phyloP scores from a whole-genome alignment of 2,329 filamentous ascomycete species.

The Hypoxylon sp. region DNA sequence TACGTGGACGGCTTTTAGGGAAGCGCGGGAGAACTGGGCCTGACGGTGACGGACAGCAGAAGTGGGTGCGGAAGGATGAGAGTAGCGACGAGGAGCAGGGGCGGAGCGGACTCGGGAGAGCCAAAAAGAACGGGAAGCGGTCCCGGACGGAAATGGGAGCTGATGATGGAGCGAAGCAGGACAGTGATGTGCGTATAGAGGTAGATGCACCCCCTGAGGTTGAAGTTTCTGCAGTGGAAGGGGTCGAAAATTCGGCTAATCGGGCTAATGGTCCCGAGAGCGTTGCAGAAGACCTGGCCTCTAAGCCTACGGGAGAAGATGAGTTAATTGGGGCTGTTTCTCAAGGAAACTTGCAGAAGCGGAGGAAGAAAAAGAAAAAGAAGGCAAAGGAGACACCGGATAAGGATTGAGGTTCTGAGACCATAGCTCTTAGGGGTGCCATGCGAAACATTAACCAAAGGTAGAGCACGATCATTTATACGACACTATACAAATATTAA shows the following conservation, averaged over 20 bases:
- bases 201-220: not conserved
- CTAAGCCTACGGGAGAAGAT: not conserved
- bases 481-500: slow-evolving; percentile 19
- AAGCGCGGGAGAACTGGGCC: slow-evolving; percentile 31
- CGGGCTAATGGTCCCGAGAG: not conserved
- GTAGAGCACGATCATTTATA: not conserved
- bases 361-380: slow-evolving; percentile 51
- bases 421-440: not conserved
- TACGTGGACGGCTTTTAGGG: slow-evolving; percentile 47
- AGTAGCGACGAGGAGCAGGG: slow-evolving; percentile 52
- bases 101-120: slow-evolving; percentile 51
- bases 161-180: not conserved
- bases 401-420: slow-evolving; percentile 10
- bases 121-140: slow-evolving; percentile 46
- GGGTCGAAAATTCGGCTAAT: not conserved
- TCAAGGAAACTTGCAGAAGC: slow-evolving; percentile 42
- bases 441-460: not conserved
- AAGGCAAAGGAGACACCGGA: slow-evolving; percentile 34
- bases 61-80: slow-evolving; percentile 38
- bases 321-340: not conserved
- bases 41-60: slow-evolving; percentile 16
- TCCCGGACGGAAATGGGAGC: slow-evolving; percentile 25
- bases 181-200: not conserved
- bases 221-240: not conserved
- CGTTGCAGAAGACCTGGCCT: slow-evolving; percentile 10